Conservation (phyloP, 2,329 filamentous ascomycete species). For the Purpureocillium lavendulum region DNA sequence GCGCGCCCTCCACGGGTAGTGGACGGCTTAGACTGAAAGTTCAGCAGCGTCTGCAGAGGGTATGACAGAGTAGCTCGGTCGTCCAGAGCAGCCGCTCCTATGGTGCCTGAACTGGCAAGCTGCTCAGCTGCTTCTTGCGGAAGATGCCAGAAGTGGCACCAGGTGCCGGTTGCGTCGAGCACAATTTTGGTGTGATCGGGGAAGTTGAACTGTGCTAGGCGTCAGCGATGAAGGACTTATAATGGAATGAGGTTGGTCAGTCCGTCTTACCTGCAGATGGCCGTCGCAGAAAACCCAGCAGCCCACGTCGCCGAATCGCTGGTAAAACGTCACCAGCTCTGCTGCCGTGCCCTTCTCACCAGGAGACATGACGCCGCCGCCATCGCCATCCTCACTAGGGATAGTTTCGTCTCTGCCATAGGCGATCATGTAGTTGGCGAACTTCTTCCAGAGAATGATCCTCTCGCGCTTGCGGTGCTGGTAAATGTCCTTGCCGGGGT, state of each 20-base stretch:
- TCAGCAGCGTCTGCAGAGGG: constrained; percentile 64
- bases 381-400: constrained; percentile 35
- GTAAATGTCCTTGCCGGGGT: constrained; percentile 54
- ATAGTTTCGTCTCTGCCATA: constrained; percentile 64
- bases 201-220: constrained; percentile 69
- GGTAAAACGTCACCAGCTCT: constrained; percentile 70
- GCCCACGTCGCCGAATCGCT: constrained; percentile 71
- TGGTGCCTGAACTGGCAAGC: constrained; percentile 55
- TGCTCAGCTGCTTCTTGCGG: constrained; percentile 61
- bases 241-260: too few species aligned
- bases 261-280: constrained; percentile 55
- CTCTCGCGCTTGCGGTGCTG: constrained; percentile 59
- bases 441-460: constrained; percentile 64
- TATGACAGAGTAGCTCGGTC: constrained; percentile 65
- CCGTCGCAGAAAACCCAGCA: constrained; percentile 78
- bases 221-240: background rate
- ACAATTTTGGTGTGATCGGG: constrained; percentile 83
- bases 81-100: constrained; percentile 62
- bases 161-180: constrained; percentile 63
- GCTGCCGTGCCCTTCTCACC: constrained; percentile 28
- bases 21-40: constrained; percentile 47
- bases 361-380: constrained; percentile 29
- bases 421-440: constrained; percentile 65
- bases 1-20: constrained; percentile 30
- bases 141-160: constrained; percentile 72